Evolutionary conservation across 805 yeast species (phyloP), one percentile per base, ranked within the genome.

Genomic region (Candida sithepensis): DNA sequence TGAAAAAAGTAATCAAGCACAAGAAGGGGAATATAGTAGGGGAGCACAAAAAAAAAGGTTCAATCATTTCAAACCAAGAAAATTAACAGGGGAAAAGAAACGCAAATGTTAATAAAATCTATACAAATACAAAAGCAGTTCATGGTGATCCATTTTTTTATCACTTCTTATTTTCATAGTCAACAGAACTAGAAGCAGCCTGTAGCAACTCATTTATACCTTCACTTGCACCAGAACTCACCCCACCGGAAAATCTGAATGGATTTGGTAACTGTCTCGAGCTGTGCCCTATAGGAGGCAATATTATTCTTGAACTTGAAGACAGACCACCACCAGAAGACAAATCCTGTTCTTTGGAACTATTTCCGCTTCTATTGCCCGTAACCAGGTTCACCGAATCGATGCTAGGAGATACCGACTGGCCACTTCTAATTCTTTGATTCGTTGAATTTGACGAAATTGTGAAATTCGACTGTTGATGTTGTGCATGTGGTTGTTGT

Each of bases 141-240:
- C 16, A 30, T 30, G 34, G 14, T 30, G 34, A 9, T 30, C n/a
- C n/a, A n/a, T 30, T 10, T 14, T 12, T 10, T 7, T n/a, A n/a
- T 34, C 38, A 34, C 10, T 34, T 50, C 43, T 52, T 55, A 7
- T 34, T 22, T 14, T 43, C 48, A 28, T 44, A 52, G 7, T 55
- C 53, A 13, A 41, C 47, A 6, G 49, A 38, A 19, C 40, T 47
- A 13, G 56, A 51, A 14, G 61, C 61, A 16, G 61, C 61, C 26
- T 57, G 60, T 21, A 57, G 37, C 36, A 57, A 39, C 2, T 54
- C 61, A 39, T 39, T 51, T 14, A 56, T 49, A 3, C 60, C 61
- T 38, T 56, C 60, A n/a, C 9, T 16, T 38, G 45, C 10, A 12
- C 19, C 45, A 34, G 38, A 3, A 28, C 23, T 19, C 14, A 20